Conservation (phyloP, 2,329 filamentous ascomycete species). For the Ambrosiella beaveri region DNA sequence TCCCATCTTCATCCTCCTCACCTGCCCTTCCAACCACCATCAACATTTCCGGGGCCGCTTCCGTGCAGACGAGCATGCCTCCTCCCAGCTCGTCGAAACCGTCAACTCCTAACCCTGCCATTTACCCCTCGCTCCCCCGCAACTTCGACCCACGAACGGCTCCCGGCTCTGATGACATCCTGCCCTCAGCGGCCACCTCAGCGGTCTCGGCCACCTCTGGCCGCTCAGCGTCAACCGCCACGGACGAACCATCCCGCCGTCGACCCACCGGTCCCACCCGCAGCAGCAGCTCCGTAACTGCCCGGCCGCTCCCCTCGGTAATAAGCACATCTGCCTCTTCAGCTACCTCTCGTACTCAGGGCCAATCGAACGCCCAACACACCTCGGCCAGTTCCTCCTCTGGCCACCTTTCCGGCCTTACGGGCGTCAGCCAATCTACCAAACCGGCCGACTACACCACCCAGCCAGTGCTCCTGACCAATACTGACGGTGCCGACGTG, state of each 20-base stretch:
- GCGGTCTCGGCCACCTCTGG: constrained; percentile 5
- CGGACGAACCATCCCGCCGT: constrained; percentile 16
- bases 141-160: constrained; percentile 1
- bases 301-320: constrained; percentile 16
- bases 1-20: constrained; percentile 16
- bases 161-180: constrained; percentile 12
- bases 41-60: constrained; percentile 11
- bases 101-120: constrained; percentile 15
- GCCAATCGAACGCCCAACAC: constrained; percentile 2
- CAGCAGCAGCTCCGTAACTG: constrained; percentile 35
- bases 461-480: constrained; percentile 38
- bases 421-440: constrained; percentile 11
- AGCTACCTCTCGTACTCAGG: constrained; percentile 6
- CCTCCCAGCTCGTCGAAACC: constrained; percentile 14
- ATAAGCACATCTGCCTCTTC: neutral
- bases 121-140: constrained; percentile 12
- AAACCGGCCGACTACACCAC: constrained; percentile 25
- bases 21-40: constrained; percentile 17
- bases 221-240: constrained; percentile 13
- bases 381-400: constrained; percentile 1
- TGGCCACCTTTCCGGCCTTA: constrained; percentile 17
- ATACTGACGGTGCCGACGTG: constrained; percentile 40
- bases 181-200: constrained; percentile 17
- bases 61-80: constrained; percentile 12
- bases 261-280: constrained; percentile 29